These are phyloP conservation scores for Bromus sterilis DNA, from an alignment of 176 grass and related monocot genomes.

Conservation along the genomic window DNA sequence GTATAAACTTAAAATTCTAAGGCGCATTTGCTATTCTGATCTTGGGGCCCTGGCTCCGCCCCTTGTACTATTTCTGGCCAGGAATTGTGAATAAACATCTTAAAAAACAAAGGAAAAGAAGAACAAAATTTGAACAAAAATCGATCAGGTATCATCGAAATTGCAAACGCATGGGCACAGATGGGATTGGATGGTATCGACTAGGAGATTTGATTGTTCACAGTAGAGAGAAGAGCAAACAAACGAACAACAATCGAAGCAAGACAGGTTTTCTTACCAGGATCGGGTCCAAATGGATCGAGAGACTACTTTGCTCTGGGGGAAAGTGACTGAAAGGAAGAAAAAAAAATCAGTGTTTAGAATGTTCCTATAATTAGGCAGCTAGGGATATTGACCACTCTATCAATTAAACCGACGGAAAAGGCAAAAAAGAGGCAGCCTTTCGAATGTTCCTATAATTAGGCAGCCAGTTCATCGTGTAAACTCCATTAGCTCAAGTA, in stretches of 20 bases:
- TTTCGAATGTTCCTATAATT: neutral
- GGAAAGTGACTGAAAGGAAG: neutral
- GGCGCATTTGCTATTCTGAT: neutral
- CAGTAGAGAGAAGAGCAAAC: neutral
- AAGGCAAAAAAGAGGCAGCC: neutral
- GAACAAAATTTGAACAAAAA: neutral
- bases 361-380: neutral
- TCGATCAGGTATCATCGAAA: neutral
- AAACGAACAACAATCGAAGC: neutral
- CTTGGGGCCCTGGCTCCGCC: neutral
- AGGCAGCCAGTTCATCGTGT: neutral
- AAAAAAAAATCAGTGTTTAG: neutral
- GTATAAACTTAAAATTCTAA: neutral
- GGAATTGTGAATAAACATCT: neutral
- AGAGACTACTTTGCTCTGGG: neutral
- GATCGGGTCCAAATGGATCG: neutral
- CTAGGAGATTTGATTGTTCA: neutral
- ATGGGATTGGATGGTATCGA: neutral
- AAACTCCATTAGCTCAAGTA: neutral
- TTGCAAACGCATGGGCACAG: no score
- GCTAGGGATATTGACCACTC: neutral
- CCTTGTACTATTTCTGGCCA: neutral
- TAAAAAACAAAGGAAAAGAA: neutral
- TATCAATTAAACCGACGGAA: neutral
- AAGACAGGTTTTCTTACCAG: neutral